Base-by-base conservation (phyloP, 768 basidiomycete species). In the Auricularia cornea region DNA sequence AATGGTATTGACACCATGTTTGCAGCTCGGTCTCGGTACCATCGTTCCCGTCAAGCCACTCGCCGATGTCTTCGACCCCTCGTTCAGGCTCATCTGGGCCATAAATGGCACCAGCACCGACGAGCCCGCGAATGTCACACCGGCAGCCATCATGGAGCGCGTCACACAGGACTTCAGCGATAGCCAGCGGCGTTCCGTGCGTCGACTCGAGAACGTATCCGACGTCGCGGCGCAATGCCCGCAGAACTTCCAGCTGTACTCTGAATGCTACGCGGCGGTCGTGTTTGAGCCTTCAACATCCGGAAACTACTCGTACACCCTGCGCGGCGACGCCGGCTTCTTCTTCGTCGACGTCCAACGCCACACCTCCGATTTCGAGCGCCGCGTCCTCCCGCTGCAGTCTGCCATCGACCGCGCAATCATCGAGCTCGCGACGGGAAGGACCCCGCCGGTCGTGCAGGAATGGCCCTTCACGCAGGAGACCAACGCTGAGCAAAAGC, bases 341-440 rank as follows among this genome's bases (percentile, higher is more conserved):
- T 67, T 71, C 26, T 82, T 83, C 65, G 82, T 91, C 66, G 81
- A 92, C 67, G 90, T 90, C 0, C 76, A 78, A 26, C 75, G 77
- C 23, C 89, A 90, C 68, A 81, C 74, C 3, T 86, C 87, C 64
- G 88, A 89, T 72, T 84, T 86, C 66, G 88, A 91, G 71, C 75
- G 75, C 61, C 75, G 86, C 56, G 78, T 90, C 32, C 70, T 92
- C 20, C 90, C 90, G 1, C 66, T 92, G 26, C 90, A 92, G 66
- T 86, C 89, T 81, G 87, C 89, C 11, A 76, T 92, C 38, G 90
- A 92, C 67, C 77, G 82, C 70, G 89, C 88, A 16, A 83, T 92
- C 66, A 87, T 92, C 28, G 81, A 86, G 65, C 78, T 91, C 11
- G 79, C 80, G 64, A 85, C 89, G 0, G 87, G 87, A 2, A 72